Conservation (phyloP, 441 rosid genomes). For the Euphorbia schlechtendalii region DNA sequence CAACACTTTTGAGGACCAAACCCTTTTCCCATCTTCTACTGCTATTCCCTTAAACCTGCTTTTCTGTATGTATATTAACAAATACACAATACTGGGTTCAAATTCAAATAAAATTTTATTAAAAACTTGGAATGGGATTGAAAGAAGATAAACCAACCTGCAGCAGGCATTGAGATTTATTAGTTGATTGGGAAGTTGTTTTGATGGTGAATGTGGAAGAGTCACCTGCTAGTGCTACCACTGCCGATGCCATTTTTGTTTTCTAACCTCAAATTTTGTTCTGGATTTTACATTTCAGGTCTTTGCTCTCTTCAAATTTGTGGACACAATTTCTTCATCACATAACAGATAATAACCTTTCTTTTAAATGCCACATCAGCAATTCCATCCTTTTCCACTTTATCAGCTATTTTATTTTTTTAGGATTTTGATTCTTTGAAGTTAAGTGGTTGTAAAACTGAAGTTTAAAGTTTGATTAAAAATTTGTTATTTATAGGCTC, state of each 20-base stretch:
- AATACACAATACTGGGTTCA: background rate
- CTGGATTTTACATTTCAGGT: background rate
- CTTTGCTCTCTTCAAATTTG: background rate
- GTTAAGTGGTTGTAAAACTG: too few species aligned
- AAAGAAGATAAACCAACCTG: constrained; percentile 22
- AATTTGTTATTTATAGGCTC: too few species aligned
- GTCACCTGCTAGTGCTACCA: constrained; percentile 6
- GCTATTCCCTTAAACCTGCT: constrained; percentile 56
- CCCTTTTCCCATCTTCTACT: constrained; percentile 50
- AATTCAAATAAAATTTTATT: background rate
- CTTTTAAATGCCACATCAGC: background rate
- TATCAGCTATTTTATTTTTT: too few species aligned
- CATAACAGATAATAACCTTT: background rate
- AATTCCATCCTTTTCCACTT: too few species aligned
- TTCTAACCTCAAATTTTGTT: background rate
- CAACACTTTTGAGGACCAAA: constrained; percentile 37
- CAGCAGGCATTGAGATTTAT: too few species aligned
- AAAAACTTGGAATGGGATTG: background rate
- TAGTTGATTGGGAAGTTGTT: constrained; percentile 28
- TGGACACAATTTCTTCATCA: background rate
- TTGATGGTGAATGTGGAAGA: constrained; percentile 35
- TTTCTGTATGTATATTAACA: constrained; percentile 34
- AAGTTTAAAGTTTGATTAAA: too few species aligned
- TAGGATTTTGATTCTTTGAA: too few species aligned
- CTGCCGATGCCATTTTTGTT: background rate